Percentiles rank a stretch among this genome's conserved stretches.
Evolutionary conservation across 805 yeast genomes (phyloP).

Genomic region (Hanseniaspora nectarophila): DNA sequence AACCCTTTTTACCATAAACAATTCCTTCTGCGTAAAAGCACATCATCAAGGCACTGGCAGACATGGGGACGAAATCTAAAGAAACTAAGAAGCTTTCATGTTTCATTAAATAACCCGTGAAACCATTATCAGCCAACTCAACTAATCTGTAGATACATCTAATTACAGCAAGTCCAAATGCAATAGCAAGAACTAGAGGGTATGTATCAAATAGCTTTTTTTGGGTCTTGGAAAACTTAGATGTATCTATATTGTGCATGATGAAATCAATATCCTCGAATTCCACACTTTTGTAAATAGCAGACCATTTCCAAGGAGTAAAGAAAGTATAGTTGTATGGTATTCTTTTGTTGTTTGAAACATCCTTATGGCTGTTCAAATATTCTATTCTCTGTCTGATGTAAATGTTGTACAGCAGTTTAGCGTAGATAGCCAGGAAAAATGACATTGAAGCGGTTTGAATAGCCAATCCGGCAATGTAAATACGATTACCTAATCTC

Average conservation of each 20-base stretch:
- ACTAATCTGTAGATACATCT: conserved; percentile 64
- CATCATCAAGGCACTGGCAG: conserved; percentile 36
- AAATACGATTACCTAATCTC: conserved; percentile 26
- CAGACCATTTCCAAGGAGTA: conserved; percentile 12
- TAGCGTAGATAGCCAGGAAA: conserved; percentile 41
- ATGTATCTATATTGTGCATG: conserved; percentile 23
- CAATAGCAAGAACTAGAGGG: conserved; percentile 35
- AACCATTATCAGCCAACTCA: conserved; percentile 58
- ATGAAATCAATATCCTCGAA: not conserved
- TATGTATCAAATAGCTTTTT: conserved; percentile 24
- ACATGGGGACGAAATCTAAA: conserved; percentile 53
- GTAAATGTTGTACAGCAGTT: conserved; percentile 36
- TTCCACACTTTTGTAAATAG: conserved; percentile 1
- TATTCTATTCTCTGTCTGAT: conserved; percentile 24
- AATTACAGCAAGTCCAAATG: conserved; percentile 44
- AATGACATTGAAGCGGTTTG: conserved; percentile 61
- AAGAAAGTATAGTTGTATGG: not conserved
- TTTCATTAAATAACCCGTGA: conserved; percentile 53
- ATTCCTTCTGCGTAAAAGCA: conserved; percentile 52
- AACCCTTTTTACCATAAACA: conserved; percentile 26
- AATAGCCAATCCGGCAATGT: conserved; percentile 67
- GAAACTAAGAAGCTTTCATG: conserved; percentile 49
- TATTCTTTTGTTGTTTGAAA: conserved; percentile 10
- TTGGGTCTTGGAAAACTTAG: not conserved
- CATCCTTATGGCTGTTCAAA: conserved; percentile 3